Percentiles rank a stretch among this genome's conserved stretches.
Conservation (phyloP, 768 basidiomycete species). For the Kwoniella dejecticola region DNA sequence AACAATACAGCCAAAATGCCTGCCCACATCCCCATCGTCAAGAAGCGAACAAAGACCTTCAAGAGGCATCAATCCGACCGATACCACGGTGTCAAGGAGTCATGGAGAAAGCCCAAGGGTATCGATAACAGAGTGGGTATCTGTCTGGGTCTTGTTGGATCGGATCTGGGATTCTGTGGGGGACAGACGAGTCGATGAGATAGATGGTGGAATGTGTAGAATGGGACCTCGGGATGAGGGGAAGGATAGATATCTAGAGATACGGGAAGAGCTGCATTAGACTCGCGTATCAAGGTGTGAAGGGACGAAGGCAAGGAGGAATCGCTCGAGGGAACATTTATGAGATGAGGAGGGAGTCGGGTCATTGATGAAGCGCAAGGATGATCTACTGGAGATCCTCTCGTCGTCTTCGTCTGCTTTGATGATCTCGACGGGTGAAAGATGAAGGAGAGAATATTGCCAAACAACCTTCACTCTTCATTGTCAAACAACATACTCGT, state of each 20-base stretch:
- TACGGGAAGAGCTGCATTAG: neutral
- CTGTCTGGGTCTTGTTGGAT: neutral
- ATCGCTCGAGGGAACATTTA: too few species aligned
- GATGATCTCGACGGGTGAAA: too few species aligned
- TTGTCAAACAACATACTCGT: too few species aligned
- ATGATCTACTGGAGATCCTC: too few species aligned
- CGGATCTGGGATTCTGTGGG: neutral
- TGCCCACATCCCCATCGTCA: slow-evolving; percentile 69
- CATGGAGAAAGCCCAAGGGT: slow-evolving; percentile 99
- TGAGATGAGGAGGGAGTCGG: too few species aligned
- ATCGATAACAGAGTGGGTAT: slow-evolving; percentile 94
- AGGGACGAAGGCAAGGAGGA: too few species aligned
- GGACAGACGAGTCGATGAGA: neutral
- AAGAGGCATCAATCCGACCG: slow-evolving; percentile 99
- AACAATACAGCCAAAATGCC: slow-evolving; percentile 44
- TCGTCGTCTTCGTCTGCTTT: too few species aligned
- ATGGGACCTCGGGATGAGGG: neutral
- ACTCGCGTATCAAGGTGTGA: too few species aligned
- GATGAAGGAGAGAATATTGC: too few species aligned
- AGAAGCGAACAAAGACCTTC: slow-evolving; percentile 97
- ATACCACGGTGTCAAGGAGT: slow-evolving; percentile 93
- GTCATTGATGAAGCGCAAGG: too few species aligned
- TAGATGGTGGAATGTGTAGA: neutral
- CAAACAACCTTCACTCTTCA: too few species aligned
- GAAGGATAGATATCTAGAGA: neutral